Evolutionary conservation across 345 rosid genomes (phyloP).

Genomic region (Heritiera littoralis): DNA sequence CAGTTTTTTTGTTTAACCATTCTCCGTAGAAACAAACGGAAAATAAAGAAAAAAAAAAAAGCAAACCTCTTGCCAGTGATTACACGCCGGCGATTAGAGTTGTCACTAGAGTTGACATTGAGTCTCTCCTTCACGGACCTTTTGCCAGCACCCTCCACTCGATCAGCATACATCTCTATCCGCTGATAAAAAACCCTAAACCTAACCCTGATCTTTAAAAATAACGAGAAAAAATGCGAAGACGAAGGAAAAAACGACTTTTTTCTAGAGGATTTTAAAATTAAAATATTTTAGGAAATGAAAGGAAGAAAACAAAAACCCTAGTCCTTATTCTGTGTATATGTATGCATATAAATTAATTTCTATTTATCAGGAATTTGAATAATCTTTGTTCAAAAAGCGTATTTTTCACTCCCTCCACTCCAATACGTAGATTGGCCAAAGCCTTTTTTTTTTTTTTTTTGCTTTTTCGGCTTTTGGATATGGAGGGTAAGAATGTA

Average conservation of each 20-base stretch:
- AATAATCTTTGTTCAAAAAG: neutral
- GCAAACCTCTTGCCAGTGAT: conserved; percentile 82
- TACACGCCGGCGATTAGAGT: conserved; percentile 54
- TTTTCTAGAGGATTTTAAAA: neutral
- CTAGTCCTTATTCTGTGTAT: neutral
- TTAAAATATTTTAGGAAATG: neutral
- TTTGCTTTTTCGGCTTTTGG: neutral
- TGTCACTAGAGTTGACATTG: conserved; percentile 52
- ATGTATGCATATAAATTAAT: too few relatives aligned
- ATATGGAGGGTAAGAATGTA: too few relatives aligned
- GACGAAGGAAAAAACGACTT: neutral
- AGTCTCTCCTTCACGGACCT: conserved; percentile 75
- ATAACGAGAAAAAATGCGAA: neutral
- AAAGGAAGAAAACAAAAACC: neutral
- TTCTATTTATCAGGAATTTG: neutral
- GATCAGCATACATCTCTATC: conserved; percentile 85
- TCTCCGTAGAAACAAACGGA: neutral
- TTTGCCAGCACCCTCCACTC: conserved; percentile 56
- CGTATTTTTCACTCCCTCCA: neutral
- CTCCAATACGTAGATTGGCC: too few relatives aligned
- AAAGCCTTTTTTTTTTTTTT: too few relatives aligned
- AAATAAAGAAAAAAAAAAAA: neutral
- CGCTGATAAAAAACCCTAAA: conserved; percentile 35
- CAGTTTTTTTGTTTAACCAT: neutral
- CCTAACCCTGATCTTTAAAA: conserved; percentile 29